Base-by-base conservation (phyloP, 768 basidiomycete species). In the Lactarius vividus region DNA sequence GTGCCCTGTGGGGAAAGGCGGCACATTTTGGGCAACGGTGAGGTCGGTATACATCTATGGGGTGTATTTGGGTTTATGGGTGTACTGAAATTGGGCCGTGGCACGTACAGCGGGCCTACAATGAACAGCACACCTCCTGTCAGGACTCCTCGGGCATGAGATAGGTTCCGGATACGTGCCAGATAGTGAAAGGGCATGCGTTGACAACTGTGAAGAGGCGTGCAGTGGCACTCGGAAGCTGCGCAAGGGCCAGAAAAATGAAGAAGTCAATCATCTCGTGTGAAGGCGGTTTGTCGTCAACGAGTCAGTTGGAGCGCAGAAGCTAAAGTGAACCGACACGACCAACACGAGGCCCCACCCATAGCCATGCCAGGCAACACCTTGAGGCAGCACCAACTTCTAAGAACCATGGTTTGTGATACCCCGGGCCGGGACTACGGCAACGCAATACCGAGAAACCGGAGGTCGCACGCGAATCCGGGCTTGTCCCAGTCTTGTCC, bases 41-140 rank as follows among this genome's bases (percentile, higher is more conserved):
- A 63, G 69, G 59, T 67, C 59, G 35, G 69, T 70, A 29, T 29
- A 70, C 20, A 65, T 68, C 69, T 70, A 26, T 9, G 10, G n/a
- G n/a, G 20, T 16, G 23, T 8, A 9, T 10, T 4, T 3, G 35
- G 37, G n/a, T n/a, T 20, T 37, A 42, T 3, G 40, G 10, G 31
- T 4, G 3, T 23, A 4, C 2, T 2, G 1, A 1, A 4, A 29
- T 2, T 29, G 26, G 20, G n/a, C 23, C 10, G 9, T 13, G 33
- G 10, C 8, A 62, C 65, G 13, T 46, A 69, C 68, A 42, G 68
- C 68, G 29, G 68, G 68, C 68, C 68, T 69, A 28, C 3, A 37
- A 13, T 23, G n/a, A 23, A 11, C 31, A 7, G 26, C 11, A 52
- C 26, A 23, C n/a, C 31, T 3, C 33, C 5, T 13, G 64, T 64